Percentiles rank a stretch among this genome's conserved stretches.
Evolutionary conservation across 768 basidiomycete species (phyloP).

Genomic region (Suillus plorans): DNA sequence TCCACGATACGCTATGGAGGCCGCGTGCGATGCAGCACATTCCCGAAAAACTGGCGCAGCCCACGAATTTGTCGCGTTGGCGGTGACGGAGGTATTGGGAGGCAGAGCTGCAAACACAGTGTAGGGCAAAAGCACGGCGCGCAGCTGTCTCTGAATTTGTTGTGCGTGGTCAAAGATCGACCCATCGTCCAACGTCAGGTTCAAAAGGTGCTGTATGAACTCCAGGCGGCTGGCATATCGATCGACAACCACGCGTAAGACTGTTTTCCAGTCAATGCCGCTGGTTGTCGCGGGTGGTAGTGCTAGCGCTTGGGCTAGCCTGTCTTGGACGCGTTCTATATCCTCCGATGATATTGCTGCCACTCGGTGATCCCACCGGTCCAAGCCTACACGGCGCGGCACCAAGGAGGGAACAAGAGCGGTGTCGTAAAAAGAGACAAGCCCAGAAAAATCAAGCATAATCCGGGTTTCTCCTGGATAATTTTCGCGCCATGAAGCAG

Average conservation of each 20-base stretch:
- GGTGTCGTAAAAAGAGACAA: too few relatives aligned
- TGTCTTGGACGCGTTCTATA: slow-evolving; percentile 4
- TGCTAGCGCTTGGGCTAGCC: slow-evolving; percentile 10
- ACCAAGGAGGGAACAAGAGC: too few relatives aligned
- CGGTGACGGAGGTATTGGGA: neutral
- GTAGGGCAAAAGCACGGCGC: slow-evolving; percentile 16
- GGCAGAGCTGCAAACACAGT: slow-evolving; percentile 7
- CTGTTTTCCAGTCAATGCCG: slow-evolving; percentile 42
- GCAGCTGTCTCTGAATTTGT: slow-evolving; percentile 18
- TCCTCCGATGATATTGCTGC: slow-evolving; percentile 16
- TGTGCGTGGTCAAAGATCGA: slow-evolving; percentile 6
- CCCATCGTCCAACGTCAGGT: slow-evolving; percentile 15
- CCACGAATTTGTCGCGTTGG: slow-evolving; percentile 11
- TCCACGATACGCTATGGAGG: slow-evolving; percentile 1
- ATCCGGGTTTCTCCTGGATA: too few relatives aligned
- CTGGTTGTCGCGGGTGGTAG: slow-evolving; percentile 17
- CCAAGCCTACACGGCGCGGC: slow-evolving; percentile 6
- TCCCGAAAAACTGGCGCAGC: slow-evolving; percentile 11
- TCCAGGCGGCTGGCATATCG: slow-evolving; percentile 45
- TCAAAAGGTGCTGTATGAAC: slow-evolving; percentile 36
- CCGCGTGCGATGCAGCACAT: slow-evolving; percentile 10
- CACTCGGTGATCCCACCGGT: slow-evolving; percentile 25
- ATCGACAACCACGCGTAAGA: slow-evolving; percentile 37
- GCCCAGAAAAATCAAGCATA: too few relatives aligned
- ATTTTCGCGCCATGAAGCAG: neutral